These are phyloP conservation scores for Alternaria burnsii DNA, from an alignment of 2,329 filamentous ascomycete genomes.

Conservation along the genomic window DNA sequence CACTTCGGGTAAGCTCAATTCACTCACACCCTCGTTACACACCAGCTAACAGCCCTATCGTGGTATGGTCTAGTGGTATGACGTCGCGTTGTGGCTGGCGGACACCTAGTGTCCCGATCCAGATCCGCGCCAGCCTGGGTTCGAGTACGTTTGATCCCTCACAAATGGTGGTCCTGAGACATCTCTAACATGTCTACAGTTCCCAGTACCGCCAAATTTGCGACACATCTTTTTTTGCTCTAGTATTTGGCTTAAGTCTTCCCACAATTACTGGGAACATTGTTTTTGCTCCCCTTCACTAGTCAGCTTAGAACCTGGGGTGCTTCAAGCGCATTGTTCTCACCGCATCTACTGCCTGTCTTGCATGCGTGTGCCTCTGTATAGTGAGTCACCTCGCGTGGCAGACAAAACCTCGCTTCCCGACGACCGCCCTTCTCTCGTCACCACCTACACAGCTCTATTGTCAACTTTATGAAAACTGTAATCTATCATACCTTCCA, in stretches of 20 bases:
- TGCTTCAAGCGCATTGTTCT: not conserved
- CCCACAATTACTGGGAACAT: too few species aligned
- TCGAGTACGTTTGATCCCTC: constrained; percentile 29
- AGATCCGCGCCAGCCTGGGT: constrained; percentile 44
- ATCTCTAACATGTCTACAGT: constrained; percentile 33
- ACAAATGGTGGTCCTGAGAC: constrained; percentile 22
- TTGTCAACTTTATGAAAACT: not conserved
- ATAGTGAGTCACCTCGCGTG: not conserved
- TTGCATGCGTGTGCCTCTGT: too few species aligned
- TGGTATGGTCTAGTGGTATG: constrained; percentile 44
- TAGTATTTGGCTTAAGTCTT: not conserved
- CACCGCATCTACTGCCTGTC: not conserved
- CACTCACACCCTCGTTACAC: not conserved
- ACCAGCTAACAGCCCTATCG: constrained; percentile 23
- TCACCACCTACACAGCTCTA: not conserved
- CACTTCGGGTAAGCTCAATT: too few species aligned
- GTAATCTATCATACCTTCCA: not conserved
- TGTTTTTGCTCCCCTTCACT: not conserved
- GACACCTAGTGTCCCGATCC: constrained; percentile 26
- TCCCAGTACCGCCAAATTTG: constrained; percentile 39
- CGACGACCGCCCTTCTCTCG: not conserved
- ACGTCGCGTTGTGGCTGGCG: constrained; percentile 45
- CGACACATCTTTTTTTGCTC: constrained; percentile 25
- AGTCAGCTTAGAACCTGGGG: too few species aligned
- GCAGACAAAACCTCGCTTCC: not conserved